Evolutionary conservation across 441 rosid species (phyloP).

Genomic region (Eruca vesicaria): DNA sequence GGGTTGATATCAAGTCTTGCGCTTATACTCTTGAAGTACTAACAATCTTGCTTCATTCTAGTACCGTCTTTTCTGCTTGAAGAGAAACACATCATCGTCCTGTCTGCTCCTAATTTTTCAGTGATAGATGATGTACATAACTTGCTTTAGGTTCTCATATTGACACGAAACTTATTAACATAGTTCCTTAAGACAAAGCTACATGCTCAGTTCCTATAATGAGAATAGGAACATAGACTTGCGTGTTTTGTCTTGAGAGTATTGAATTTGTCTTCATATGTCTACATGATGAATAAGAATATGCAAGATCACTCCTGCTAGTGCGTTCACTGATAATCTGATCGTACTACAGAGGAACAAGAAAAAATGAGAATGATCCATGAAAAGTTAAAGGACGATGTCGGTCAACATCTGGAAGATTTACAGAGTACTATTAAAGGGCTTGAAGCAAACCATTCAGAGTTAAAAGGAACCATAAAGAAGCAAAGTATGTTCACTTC

Average conservation of each 20-base stretch:
- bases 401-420: conserved; percentile 55
- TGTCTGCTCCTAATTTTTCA: neutral
- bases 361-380: conserved; percentile 64
- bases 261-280: neutral
- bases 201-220: neutral
- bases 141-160: neutral
- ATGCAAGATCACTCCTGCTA: too few relatives aligned
- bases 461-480: conserved; percentile 61
- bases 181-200: neutral
- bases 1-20: conserved; percentile 1
- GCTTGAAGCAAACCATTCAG: conserved; percentile 60
- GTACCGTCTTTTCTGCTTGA: too few relatives aligned
- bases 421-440: conserved; percentile 53
- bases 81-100: too few relatives aligned
- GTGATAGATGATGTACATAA: neutral
- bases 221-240: neutral
- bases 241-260: neutral
- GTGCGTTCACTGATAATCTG: conserved; percentile 12
- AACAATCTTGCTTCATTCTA: too few relatives aligned
- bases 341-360: conserved; percentile 60
- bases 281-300: neutral
- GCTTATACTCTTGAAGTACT: neutral
- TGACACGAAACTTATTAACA: neutral
- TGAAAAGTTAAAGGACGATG: conserved; percentile 62
- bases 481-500: conserved; percentile 65